A percentile compares a stretch with the other conserved stretches of the same genome.
These are phyloP conservation scores for Fusarium brevicatenulatum DNA, from an alignment of 2,329 filamentous ascomycete species.

Conservation along the genomic window DNA sequence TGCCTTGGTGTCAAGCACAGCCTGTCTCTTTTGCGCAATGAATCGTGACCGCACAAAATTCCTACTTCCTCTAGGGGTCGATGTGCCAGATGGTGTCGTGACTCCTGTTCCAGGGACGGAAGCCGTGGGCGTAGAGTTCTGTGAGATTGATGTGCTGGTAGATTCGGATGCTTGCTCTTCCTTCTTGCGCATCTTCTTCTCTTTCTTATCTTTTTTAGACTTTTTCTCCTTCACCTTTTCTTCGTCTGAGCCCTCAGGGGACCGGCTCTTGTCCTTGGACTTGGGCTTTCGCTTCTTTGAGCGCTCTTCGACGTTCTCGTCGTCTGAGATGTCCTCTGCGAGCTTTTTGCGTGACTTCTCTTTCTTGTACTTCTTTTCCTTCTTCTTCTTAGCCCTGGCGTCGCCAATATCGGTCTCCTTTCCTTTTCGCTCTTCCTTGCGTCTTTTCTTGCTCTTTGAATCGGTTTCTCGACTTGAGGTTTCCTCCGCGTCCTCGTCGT, in stretches of 20 bases:
- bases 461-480: constrained; percentile 45
- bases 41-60: constrained; percentile 82
- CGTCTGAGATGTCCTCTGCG: constrained; percentile 33
- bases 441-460: constrained; percentile 51
- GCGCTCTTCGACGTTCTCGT: constrained; percentile 43
- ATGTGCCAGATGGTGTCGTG: constrained; percentile 55
- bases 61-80: constrained; percentile 64
- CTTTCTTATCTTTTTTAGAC: constrained; percentile 56
- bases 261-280: constrained; percentile 43
- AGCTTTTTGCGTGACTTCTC: constrained; percentile 48
- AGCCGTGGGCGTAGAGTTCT: constrained; percentile 41
- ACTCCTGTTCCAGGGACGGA: constrained; percentile 51
- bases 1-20: constrained; percentile 81
- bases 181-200: constrained; percentile 62
- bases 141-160: constrained; percentile 18
- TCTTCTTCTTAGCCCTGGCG: constrained; percentile 44
- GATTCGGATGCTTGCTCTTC: constrained; percentile 46
- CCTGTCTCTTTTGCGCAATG: constrained; percentile 88
- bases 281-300: constrained; percentile 50
- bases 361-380: constrained; percentile 56
- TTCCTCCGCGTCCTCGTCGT: constrained; percentile 50
- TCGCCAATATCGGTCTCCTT: constrained; percentile 44
- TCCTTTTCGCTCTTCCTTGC: constrained; percentile 51
- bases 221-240: constrained; percentile 48
- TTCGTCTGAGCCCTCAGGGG: constrained; percentile 43